These are phyloP conservation scores for Capsicum baccatum DNA, from an alignment of 257 asterid species.

Conservation along the genomic window DNA sequence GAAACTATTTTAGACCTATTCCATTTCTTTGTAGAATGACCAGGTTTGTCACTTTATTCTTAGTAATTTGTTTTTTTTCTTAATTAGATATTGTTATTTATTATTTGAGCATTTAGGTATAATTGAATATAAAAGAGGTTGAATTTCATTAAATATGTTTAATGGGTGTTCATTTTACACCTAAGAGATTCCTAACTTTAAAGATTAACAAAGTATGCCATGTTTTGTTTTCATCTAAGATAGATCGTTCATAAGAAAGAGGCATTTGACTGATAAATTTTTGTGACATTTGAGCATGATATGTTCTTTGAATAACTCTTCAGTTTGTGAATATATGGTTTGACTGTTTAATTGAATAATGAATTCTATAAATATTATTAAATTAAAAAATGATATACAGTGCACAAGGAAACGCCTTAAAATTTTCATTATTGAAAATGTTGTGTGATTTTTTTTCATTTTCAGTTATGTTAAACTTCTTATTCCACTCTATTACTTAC, in stretches of 20 bases:
- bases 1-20: constrained; percentile 84
- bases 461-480: background rate
- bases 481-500: background rate
- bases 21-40: constrained; percentile 88
- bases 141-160: background rate
- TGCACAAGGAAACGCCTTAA: background rate
- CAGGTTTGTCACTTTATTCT: constrained; percentile 51
- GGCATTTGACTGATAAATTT: background rate
- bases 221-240: constrained; percentile 11
- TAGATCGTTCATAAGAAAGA: background rate
- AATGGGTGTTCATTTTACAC: constrained; percentile 21
- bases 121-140: background rate
- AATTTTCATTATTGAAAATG: background rate
- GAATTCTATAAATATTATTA: background rate
- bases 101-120: constrained; percentile 6
- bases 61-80: background rate
- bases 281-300: background rate
- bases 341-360: background rate
- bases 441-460: background rate
- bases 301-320: background rate
- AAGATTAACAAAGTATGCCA: background rate
- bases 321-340: background rate
- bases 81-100: background rate
- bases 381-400: background rate
- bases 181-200: background rate